Evolutionary conservation across 2,329 filamentous ascomycete species (phyloP).

Genomic region (Endoconidiophora polonica): DNA sequence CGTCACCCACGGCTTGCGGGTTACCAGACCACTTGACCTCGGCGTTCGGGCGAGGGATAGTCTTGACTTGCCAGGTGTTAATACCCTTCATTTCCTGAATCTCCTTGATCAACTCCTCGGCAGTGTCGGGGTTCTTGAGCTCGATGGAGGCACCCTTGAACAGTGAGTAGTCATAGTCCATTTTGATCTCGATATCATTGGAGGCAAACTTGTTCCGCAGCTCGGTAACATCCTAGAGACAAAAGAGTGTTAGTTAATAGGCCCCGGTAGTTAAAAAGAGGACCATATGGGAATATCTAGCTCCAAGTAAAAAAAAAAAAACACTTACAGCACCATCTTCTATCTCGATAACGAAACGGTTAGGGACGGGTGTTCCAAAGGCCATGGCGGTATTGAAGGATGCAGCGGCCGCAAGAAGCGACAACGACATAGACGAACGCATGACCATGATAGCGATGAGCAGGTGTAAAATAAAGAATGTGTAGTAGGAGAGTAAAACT

Average conservation of each 20-base stretch:
- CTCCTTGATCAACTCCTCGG: constrained; percentile 25
- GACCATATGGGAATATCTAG: background rate
- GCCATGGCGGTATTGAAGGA: constrained; percentile 17
- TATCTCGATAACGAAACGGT: constrained; percentile 37
- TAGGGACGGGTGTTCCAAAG: constrained; percentile 20
- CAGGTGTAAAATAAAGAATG: background rate
- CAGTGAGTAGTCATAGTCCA: constrained; percentile 32
- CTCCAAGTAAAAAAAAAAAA: background rate
- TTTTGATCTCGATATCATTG: constrained; percentile 26
- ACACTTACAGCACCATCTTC: constrained; percentile 29
- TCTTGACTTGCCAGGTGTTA: constrained; percentile 32
- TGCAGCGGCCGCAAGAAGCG: constrained; percentile 22
- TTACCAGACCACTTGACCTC: constrained; percentile 29
- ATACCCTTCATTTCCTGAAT: constrained; percentile 28
- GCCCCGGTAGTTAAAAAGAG: background rate
- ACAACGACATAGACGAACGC: constrained; percentile 20
- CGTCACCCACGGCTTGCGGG: constrained; percentile 14
- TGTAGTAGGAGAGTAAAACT: background rate
- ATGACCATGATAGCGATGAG: constrained; percentile 20
- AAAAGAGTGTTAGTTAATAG: background rate
- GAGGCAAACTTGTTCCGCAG: constrained; percentile 23
- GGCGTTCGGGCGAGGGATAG: constrained; percentile 27
- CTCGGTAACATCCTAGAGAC: constrained; percentile 25
- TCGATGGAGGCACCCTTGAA: constrained; percentile 39
- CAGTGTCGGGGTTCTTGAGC: constrained; percentile 29